Evolutionary conservation across 768 basidiomycete species (phyloP), one percentile per base, ranked within the genome.

Genomic region (Russula abietina): DNA sequence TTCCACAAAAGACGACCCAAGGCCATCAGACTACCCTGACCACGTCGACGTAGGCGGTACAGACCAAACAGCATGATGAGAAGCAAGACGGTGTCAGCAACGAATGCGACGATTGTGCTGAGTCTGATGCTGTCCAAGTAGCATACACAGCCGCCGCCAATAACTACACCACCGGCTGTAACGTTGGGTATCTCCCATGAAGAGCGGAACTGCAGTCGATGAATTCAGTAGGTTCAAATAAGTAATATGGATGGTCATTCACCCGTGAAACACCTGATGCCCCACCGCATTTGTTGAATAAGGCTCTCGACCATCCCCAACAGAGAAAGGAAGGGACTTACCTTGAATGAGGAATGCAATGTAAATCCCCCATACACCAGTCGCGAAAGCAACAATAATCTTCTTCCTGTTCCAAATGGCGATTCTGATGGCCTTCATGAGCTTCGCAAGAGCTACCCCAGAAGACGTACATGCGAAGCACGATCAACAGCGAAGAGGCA

Each of bases 401-500:
- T 6, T 57, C 1, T 57, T 19, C 11, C 14, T 36, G 11, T 48
- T 11, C 56, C 46, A 57, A 26, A 48, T 48, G 16, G 56, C 56
- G 10, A 57, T 24, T 45, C 56, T 57, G 14, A 9, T 4, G 7
- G 12, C 10, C 3, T 4, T 32, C 1, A 14, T 46, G 1, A 57
- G 56, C n/a, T 28, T 7, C 12, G 22, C 4, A 36, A 24, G 26
- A 22, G 7, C 8, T 11, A 9, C 10, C 17, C 4, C 12, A 28
- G 26, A 28, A 28, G 28, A 12, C 43, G 39, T 16, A 62, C 61
- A 62, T 38, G 41, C 61, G 61, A 45, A 62, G 19, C 4, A 53
- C 50, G 7, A 62, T 38, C 41, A 62, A 41, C 2, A 62, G 12
- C 3, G 61, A 59, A 3, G 61, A 50, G 9, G 26, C 14, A 6